phyloP scores from a whole-genome alignment of 305 asterid species.

The Fraxinus sp. region DNA sequence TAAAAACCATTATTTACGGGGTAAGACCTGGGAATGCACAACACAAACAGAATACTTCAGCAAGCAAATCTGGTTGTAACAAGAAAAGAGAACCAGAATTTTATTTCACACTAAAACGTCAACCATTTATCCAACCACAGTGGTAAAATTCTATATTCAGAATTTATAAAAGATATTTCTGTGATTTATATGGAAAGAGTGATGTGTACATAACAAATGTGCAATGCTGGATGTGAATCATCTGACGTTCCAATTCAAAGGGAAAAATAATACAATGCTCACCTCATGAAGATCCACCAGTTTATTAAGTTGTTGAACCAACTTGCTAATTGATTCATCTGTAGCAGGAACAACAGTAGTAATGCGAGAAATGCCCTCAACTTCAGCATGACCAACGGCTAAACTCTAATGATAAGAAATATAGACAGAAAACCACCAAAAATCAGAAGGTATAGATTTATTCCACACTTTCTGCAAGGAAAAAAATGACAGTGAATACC shows the following conservation, averaged over 20 bases:
- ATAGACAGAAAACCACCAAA: slow-evolving; percentile 17
- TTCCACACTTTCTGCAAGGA: slow-evolving; percentile 15
- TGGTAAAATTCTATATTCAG: not conserved
- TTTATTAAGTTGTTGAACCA: slow-evolving; percentile 79
- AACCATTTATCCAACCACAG: slow-evolving; percentile 9
- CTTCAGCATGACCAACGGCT: slow-evolving; percentile 97
- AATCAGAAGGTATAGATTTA: slow-evolving; percentile 4
- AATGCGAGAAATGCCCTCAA: slow-evolving; percentile 87
- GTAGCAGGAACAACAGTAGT: slow-evolving; percentile 97
- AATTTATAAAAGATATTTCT: not conserved
- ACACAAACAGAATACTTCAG: not conserved
- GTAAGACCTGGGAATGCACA: not conserved
- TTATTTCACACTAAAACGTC: not conserved
- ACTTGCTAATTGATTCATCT: slow-evolving; percentile 75
- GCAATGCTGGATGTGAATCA: not conserved
- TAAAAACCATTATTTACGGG: not conserved
- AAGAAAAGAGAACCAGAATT: not conserved
- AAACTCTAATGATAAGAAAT: slow-evolving; percentile 62
- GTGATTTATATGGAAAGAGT: not conserved
- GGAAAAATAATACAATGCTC: slow-evolving; percentile 24
- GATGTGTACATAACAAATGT: not conserved
- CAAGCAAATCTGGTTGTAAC: not conserved
- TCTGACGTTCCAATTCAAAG: not conserved
- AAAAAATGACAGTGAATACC: slow-evolving; percentile 35
- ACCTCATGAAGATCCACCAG: slow-evolving; percentile 90